Evolutionary conservation across 805 yeast species (phyloP).

Genomic region (Novakomyces olei): DNA sequence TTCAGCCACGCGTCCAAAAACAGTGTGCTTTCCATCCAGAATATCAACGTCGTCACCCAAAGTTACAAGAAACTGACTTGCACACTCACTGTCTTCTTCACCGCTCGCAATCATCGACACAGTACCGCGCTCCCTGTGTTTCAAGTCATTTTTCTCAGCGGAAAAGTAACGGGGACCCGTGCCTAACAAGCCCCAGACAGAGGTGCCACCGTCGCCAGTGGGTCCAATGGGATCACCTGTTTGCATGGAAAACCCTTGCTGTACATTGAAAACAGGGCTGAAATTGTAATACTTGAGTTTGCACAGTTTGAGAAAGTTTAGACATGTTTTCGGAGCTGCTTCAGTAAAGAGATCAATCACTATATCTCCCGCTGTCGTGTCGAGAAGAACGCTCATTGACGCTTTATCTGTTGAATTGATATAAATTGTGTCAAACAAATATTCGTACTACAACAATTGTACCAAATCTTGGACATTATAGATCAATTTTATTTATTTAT

Average conservation of each 20-base stretch:
- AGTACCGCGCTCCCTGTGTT: constrained; percentile 16
- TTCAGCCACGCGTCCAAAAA: constrained; percentile 32
- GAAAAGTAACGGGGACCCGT: constrained; percentile 7
- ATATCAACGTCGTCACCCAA: constrained; percentile 43
- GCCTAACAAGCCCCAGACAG: constrained; percentile 16
- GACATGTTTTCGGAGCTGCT: constrained; percentile 19
- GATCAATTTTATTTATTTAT: no score
- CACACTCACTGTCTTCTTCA: constrained; percentile 9
- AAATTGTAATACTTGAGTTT: constrained; percentile 29
- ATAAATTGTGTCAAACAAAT: no score
- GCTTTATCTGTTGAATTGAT: no score
- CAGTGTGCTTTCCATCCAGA: constrained; percentile 38
- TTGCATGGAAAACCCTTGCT: constrained; percentile 20
- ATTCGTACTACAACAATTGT: no score
- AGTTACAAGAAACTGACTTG: constrained; percentile 21
- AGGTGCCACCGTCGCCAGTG: constrained; percentile 14
- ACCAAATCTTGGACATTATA: no score
- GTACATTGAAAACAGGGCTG: constrained; percentile 27
- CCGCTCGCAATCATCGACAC: constrained; percentile 14
- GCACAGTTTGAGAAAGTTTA: constrained; percentile 34
- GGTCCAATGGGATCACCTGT: constrained; percentile 32
- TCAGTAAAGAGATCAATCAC: constrained; percentile 26
- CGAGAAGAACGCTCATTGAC: constrained; percentile 17
- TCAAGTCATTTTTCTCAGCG: constrained; percentile 13
- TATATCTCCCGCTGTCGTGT: constrained; percentile 26